A percentile compares a stretch with the other conserved stretches of the same genome.
These are phyloP conservation scores for Penicillium daleae DNA, from an alignment of 495 filamentous ascomycete genomes.

Conservation along the genomic window DNA sequence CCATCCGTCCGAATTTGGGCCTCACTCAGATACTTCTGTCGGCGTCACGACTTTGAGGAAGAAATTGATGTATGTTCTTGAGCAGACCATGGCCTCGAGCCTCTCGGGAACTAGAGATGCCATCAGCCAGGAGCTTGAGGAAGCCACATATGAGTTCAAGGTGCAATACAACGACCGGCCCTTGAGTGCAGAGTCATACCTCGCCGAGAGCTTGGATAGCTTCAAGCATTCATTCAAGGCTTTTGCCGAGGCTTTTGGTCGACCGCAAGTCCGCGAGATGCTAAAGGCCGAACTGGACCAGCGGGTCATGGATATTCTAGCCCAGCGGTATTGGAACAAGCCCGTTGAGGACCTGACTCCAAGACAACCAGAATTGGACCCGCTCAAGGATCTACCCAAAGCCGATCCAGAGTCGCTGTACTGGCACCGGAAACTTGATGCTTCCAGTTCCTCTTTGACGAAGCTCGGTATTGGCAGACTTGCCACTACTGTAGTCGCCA, in stretches of 20 bases:
- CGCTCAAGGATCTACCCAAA: conserved; percentile 76
- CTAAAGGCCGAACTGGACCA: conserved; percentile 94
- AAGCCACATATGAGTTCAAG: conserved; percentile 98
- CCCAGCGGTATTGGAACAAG: conserved; percentile 96
- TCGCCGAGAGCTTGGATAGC: conserved; percentile 89
- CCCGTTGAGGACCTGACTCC: conserved; percentile 76
- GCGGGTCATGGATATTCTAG: conserved; percentile 91
- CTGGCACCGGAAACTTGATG: conserved; percentile 95
- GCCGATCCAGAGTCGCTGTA: conserved; percentile 81
- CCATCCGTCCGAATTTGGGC: conserved; percentile 79
- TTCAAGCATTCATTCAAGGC: conserved; percentile 98
- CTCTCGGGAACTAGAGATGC: conserved; percentile 85
- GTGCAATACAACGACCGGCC: conserved; percentile 98
- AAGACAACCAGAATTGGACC: conserved; percentile 68
- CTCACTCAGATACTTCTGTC: conserved; percentile 69
- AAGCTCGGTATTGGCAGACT: conserved; percentile 92
- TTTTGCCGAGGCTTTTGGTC: conserved; percentile 87
- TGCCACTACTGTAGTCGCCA: conserved; percentile 87
- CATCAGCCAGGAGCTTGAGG: conserved; percentile 93
- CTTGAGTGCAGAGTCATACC: conserved; percentile 91
- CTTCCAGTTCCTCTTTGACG: conserved; percentile 84
- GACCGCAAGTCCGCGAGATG: conserved; percentile 83
- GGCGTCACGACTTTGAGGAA: conserved; percentile 86
- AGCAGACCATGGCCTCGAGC: conserved; percentile 94
- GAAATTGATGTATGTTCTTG: conserved; percentile 95